Conservation (phyloP, 106 monocot genomes). For the Amphibolis antarctica region DNA sequence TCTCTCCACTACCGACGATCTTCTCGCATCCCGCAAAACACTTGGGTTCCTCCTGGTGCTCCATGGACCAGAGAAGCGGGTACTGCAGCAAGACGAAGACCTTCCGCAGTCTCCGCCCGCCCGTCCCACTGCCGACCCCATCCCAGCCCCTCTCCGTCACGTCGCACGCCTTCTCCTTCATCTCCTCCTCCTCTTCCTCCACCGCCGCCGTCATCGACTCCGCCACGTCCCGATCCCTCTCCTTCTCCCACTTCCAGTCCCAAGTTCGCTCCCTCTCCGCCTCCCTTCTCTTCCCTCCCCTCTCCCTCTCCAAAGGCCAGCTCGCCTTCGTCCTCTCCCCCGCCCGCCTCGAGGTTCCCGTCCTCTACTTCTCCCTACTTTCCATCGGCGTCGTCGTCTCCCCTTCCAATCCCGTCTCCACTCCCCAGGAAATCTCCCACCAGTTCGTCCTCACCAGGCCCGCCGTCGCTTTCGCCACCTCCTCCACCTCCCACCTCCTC, state of each 20-base stretch:
- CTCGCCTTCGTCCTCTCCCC: constrained; percentile 28
- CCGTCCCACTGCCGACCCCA: constrained; percentile 18
- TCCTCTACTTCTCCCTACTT: constrained; percentile 25
- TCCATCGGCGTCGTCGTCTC: constrained; percentile 16
- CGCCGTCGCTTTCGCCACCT: constrained; percentile 13
- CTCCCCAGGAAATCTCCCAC: constrained; percentile 9
- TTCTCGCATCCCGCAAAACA: too few species aligned
- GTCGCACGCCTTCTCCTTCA: constrained; percentile 20
- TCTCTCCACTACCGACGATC: too few species aligned
- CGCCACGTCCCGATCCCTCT: constrained; percentile 8
- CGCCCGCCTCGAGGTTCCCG: constrained; percentile 5
- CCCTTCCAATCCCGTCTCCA: constrained; percentile 10
- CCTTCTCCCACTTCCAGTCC: constrained; percentile 14
- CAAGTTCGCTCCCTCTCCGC: constrained; percentile 3
- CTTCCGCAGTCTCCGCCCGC: constrained; percentile 45
- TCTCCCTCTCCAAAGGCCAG: constrained; percentile 16
- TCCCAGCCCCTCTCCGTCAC: constrained; percentile 25
- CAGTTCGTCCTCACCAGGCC: constrained; percentile 12
- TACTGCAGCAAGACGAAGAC: constrained; percentile 25
- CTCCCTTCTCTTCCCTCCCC: background rate
- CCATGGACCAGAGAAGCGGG: constrained; percentile 27
- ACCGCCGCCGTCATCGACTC: constrained; percentile 27
- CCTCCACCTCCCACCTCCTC: constrained; percentile 4
- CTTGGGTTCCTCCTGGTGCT: too few species aligned
- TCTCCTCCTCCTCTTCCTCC: constrained; percentile 11